Base-by-base conservation (phyloP, 805 yeast genomes). In the Candida hungchunana region DNA sequence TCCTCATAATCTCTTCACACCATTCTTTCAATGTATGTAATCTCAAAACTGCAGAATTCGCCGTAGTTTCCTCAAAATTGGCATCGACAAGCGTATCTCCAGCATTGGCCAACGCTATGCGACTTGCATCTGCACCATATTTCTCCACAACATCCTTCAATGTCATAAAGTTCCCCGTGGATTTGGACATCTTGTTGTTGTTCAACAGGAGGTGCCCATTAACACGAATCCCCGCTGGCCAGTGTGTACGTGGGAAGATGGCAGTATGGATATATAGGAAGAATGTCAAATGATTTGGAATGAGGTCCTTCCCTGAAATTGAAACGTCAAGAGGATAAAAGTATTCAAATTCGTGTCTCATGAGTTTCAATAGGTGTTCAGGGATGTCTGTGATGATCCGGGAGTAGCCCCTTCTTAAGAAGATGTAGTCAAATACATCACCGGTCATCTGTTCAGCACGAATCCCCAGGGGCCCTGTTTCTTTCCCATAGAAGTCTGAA, bases 81-180 rank as follows among this genome's bases (percentile, higher is more conserved):
- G 98, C 98, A 63, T 93, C 98, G 67, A 93, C 98, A 49, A 88
- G 78, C 28, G 93, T 71, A 60, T 93, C 98, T 69, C 98, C 98
- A 34, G 97, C 96, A 69, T 93, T 97, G 29, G 97, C 98, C 47
- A 93, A 69, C 5, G 98, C 97, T 60, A 93, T 85, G 72, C 98
- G 83, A 9, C 96, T 71, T 26, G 97, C 97, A 63, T 93, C 98
- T 33, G 97, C 95, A 62, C 98, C 98, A 51, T 79, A 93, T 64
- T 93, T 93, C 53, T 77, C 72, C 42, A 81, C 80, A 58, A 83
- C 75, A 61, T 93, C 87, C 51, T 79, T 74, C 61, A 93, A 70
- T 33, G 97, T 93, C 79, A 86, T 71, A 60, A 93, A 93, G 69
- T 93, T 93, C 65, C 98, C 98, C 21, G 97, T 90, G 22, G 95